Percentiles rank a stretch among this genome's conserved stretches.
These are phyloP conservation scores for Knoxdaviesia capensis DNA, from an alignment of 2,329 filamentous ascomycete species.

Conservation along the genomic window DNA sequence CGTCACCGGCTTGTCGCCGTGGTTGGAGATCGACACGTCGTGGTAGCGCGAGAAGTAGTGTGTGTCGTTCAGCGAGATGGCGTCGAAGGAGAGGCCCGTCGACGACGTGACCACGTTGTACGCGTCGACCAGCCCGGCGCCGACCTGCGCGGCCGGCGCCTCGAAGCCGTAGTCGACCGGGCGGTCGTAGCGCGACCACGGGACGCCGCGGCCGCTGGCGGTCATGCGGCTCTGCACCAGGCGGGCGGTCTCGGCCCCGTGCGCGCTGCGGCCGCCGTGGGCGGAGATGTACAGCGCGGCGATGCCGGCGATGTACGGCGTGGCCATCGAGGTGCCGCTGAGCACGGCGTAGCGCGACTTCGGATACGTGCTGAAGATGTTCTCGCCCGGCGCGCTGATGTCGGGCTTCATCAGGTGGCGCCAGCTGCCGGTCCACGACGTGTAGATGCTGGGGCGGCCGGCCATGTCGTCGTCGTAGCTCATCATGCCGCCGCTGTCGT, in stretches of 20 bases:
- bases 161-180: conserved; percentile 2
- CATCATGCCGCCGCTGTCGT: too few relatives aligned
- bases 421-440: conserved; percentile 30
- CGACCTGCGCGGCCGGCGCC: conserved; percentile 39
- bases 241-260: conserved; percentile 10
- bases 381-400: conserved; percentile 25
- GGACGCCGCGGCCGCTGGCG: background rate
- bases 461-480: conserved; percentile 7
- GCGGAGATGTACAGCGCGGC: conserved; percentile 22
- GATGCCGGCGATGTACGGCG: conserved; percentile 31
- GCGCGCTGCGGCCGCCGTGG: conserved; percentile 17
- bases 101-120: conserved; percentile 20
- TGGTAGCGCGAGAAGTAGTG: conserved; percentile 27
- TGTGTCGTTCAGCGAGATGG: conserved; percentile 44
- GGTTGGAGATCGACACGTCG: conserved; percentile 36
- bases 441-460: conserved; percentile 23
- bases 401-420: conserved; percentile 30
- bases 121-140: conserved; percentile 37
- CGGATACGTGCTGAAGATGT: conserved; percentile 28
- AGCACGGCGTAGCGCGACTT: conserved; percentile 22
- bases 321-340: conserved; percentile 36
- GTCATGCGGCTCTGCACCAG: background rate
- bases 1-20: conserved; percentile 22
- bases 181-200: background rate
- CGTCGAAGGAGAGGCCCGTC: conserved; percentile 21